These are phyloP conservation scores for Yarrowia alimentaria DNA, from an alignment of 805 yeast species.

Conservation along the genomic window DNA sequence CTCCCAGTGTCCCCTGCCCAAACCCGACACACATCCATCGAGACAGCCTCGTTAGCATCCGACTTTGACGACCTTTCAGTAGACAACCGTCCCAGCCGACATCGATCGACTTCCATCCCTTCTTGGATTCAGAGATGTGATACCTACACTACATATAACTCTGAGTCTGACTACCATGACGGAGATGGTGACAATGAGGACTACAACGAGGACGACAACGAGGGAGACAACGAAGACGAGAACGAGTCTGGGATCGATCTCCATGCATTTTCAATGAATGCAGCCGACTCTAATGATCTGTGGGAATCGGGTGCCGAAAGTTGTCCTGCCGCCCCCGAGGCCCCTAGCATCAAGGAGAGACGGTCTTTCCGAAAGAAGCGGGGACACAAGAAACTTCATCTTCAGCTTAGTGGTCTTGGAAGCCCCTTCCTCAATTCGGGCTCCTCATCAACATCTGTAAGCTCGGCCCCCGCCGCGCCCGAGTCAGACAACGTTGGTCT, in stretches of 20 bases:
- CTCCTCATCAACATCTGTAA: slow-evolving; percentile 1
- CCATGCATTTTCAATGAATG: slow-evolving; percentile 21
- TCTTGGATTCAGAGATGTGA: slow-evolving; percentile 25
- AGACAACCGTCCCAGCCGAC: background rate
- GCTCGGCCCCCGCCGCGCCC: slow-evolving; percentile 3
- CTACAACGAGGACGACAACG: slow-evolving; percentile 8
- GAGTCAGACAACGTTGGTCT: slow-evolving; percentile 8
- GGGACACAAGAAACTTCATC: slow-evolving; percentile 13
- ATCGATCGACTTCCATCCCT: slow-evolving; percentile 9
- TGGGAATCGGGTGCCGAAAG: slow-evolving; percentile 26
- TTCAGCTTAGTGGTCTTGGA: slow-evolving; percentile 14
- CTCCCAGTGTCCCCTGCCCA: slow-evolving; percentile 15
- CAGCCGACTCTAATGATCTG: slow-evolving; percentile 12
- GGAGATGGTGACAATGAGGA: slow-evolving; percentile 8
- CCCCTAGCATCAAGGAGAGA: slow-evolving; percentile 21
- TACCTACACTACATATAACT: slow-evolving; percentile 15
- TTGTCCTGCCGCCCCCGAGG: slow-evolving; percentile 14
- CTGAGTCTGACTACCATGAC: slow-evolving; percentile 17
- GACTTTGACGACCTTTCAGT: slow-evolving; percentile 21
- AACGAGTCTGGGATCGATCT: slow-evolving; percentile 23
- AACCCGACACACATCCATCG: slow-evolving; percentile 16
- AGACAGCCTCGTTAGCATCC: slow-evolving; percentile 18
- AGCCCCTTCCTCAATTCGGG: slow-evolving; percentile 3
- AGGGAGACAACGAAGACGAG: slow-evolving; percentile 6
- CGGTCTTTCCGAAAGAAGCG: slow-evolving; percentile 23